These are phyloP conservation scores for Drechslerella dactyloides DNA, from an alignment of 2,329 filamentous ascomycete genomes.

Conservation along the genomic window DNA sequence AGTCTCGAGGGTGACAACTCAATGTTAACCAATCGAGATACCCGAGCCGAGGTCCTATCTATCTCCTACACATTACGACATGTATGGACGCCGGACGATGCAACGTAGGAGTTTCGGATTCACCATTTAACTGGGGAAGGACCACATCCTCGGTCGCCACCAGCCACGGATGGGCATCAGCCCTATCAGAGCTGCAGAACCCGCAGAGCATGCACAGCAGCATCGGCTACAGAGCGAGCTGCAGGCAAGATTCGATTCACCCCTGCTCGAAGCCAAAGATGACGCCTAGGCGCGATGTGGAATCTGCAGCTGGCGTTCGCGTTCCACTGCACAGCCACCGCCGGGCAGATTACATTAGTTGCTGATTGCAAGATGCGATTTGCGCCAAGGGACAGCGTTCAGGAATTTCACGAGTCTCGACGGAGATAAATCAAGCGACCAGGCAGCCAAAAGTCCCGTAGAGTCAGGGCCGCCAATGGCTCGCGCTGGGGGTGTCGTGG, in stretches of 20 bases:
- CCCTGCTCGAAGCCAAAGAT: not conserved
- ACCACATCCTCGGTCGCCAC: not conserved
- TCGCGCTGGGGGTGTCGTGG: no score
- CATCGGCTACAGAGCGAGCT: no score
- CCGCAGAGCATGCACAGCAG: not conserved
- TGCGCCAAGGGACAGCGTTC: not conserved
- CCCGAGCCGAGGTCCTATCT: no score
- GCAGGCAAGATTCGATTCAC: no score
- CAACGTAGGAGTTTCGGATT: no score
- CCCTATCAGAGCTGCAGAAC: constrained; percentile 9
- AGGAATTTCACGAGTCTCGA: not conserved
- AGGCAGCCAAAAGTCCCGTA: not conserved
- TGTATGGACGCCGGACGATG: no score
- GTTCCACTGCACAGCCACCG: constrained; percentile 4
- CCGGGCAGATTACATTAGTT: not conserved
- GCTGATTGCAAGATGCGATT: not conserved
- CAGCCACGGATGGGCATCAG: constrained; percentile 2
- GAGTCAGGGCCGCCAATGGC: not conserved
- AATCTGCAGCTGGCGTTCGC: no score
- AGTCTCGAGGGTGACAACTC: no score
- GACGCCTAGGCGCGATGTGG: no score
- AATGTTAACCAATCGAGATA: no score
- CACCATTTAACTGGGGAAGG: no score
- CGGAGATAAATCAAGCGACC: constrained; percentile 2
- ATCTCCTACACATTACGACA: no score